phyloP scores from a whole-genome alignment of 164 flowering plant species.

The Euptelea pleiosperma region DNA sequence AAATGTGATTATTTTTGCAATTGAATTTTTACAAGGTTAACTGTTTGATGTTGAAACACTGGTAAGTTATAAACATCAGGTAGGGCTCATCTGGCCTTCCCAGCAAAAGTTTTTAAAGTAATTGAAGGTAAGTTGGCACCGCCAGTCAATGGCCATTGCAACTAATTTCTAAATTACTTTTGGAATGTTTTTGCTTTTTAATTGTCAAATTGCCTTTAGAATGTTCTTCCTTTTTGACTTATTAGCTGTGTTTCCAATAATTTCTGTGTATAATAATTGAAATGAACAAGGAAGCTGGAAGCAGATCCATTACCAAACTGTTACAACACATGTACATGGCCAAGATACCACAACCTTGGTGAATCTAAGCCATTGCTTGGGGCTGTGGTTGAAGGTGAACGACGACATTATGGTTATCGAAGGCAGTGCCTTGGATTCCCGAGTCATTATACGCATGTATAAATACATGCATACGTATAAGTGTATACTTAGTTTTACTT shows the following conservation, averaged over 20 bases:
- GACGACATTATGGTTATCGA: too few species aligned
- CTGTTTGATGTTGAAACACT: too few species aligned
- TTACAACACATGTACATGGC: background rate
- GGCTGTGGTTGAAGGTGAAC: background rate
- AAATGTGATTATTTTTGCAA: too few species aligned
- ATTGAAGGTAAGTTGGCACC: background rate
- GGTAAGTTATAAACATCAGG: too few species aligned
- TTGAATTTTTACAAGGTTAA: too few species aligned
- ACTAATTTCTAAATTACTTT: slow-evolving; percentile 6
- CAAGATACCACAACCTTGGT: too few species aligned
- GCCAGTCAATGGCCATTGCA: slow-evolving; percentile 5
- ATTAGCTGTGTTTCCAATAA: slow-evolving; percentile 9
- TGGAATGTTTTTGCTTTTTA: slow-evolving; percentile 7
- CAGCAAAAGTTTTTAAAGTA: too few species aligned
- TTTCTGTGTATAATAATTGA: slow-evolving; percentile 1
- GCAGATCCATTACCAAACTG: background rate
- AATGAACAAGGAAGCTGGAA: background rate
- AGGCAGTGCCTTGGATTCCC: slow-evolving; percentile 3
- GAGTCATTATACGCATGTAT: too few species aligned
- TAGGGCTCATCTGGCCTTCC: too few species aligned
- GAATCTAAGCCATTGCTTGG: too few species aligned
- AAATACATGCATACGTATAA: too few species aligned
- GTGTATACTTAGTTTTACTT: too few species aligned
- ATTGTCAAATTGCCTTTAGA: slow-evolving; percentile 6
- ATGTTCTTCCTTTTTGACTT: slow-evolving; percentile 12